Conservation (phyloP, 2,329 filamentous ascomycete genomes). For the Curvularia spicifera region DNA sequence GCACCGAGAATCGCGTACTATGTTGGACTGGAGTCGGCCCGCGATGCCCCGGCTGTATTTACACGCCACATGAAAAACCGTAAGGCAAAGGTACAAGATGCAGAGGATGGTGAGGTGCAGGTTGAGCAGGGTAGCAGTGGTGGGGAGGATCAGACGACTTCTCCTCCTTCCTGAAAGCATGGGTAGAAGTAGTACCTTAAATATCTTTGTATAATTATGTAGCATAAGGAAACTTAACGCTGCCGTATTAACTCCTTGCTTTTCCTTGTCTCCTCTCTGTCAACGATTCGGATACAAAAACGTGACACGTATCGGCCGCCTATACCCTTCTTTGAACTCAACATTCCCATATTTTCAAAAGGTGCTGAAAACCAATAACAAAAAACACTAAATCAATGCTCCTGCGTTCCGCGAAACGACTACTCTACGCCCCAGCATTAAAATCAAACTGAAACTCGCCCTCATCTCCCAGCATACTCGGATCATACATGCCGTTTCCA, state of each 20-base stretch:
- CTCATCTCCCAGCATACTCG: slow-evolving; percentile 33
- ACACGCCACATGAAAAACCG: neutral
- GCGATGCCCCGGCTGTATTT: neutral
- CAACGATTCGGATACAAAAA: neutral
- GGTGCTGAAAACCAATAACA: neutral
- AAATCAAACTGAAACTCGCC: slow-evolving; percentile 13
- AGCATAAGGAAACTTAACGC: neutral
- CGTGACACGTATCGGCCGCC: neutral
- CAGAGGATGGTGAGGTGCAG: neutral
- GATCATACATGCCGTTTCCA: slow-evolving; percentile 44
- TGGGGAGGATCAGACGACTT: neutral
- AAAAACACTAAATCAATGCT: too few species aligned
- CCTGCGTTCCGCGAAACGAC: neutral
- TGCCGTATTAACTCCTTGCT: neutral
- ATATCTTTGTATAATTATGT: neutral
- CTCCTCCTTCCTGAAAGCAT: neutral
- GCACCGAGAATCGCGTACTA: slow-evolving; percentile 15
- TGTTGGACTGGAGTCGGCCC: slow-evolving; percentile 11
- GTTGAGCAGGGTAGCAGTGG: neutral
- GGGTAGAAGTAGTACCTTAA: neutral
- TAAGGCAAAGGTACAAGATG: neutral
- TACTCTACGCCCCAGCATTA: neutral
- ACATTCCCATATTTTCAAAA: too few species aligned
- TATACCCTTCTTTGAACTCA: too few species aligned
- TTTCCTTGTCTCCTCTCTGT: neutral